phyloP scores from a whole-genome alignment of 176 grass and related monocot species.

The Juncus effusus region DNA sequence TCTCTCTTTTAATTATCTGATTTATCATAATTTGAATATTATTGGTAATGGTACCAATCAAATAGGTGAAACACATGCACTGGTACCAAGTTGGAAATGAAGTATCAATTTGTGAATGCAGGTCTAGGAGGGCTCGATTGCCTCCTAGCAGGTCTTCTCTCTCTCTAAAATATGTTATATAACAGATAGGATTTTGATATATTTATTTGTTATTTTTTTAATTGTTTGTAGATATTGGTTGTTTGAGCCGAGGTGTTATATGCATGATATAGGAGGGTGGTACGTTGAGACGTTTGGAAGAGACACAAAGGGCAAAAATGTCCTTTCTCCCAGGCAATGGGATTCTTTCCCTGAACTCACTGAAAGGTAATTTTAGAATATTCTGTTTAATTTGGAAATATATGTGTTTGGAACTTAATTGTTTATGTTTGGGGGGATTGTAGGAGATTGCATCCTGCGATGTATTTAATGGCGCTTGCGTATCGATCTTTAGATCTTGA shows the following conservation, averaged over 20 bases:
- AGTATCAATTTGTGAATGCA: slow-evolving; percentile 85
- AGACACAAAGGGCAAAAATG: slow-evolving; percentile 60
- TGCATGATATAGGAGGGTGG: slow-evolving; percentile 96
- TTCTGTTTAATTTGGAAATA: not conserved
- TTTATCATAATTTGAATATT: not conserved
- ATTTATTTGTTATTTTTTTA: slow-evolving; percentile 7
- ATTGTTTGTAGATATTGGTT: slow-evolving; percentile 77
- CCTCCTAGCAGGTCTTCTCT: slow-evolving; percentile 77
- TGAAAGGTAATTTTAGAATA: slow-evolving; percentile 52
- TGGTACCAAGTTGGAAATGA: slow-evolving; percentile 80
- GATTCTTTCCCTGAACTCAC: slow-evolving; percentile 55
- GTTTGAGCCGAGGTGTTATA: slow-evolving; percentile 87
- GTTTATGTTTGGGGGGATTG: slow-evolving; percentile 14
- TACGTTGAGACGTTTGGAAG: slow-evolving; percentile 89
- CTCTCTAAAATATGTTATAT: slow-evolving; percentile 22
- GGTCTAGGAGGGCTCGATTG: slow-evolving; percentile 73
- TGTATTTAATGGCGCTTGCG: slow-evolving; percentile 77
- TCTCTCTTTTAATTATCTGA: slow-evolving; percentile 10
- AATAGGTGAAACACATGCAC: slow-evolving; percentile 95
- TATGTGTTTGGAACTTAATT: not conserved
- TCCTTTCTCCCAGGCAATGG: slow-evolving; percentile 69
- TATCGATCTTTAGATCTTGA: slow-evolving; percentile 95
- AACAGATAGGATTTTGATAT: not conserved
- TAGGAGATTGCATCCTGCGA: slow-evolving; percentile 95
- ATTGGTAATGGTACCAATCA: not conserved